A percentile compares a stretch with the other conserved stretches of the same genome.
Conservation (phyloP, 306 rosid genomes). For the Begonia fuchsioides region DNA sequence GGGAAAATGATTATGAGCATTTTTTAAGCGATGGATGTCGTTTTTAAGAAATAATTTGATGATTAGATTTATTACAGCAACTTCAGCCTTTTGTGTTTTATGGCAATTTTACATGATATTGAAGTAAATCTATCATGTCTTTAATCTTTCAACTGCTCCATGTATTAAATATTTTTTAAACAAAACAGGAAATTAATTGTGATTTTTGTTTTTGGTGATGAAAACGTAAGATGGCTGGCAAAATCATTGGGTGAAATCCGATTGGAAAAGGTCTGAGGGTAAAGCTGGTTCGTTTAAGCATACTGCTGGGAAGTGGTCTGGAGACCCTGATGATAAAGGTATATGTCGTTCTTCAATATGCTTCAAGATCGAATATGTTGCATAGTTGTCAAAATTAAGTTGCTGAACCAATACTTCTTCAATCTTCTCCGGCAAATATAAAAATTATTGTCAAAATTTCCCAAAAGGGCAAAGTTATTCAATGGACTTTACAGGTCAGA, state of each 20-base stretch:
- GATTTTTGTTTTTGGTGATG: neutral
- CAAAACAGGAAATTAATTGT: neutral
- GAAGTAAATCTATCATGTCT: neutral
- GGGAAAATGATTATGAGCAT: too few relatives aligned
- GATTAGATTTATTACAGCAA: too few relatives aligned
- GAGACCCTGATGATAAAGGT: constrained; percentile 94
- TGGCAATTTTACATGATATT: neutral
- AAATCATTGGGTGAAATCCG: constrained; percentile 72
- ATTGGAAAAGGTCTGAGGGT: constrained; percentile 75
- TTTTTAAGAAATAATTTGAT: too few relatives aligned
- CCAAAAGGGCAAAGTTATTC: too few relatives aligned
- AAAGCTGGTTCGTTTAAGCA: constrained; percentile 92
- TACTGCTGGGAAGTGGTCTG: constrained; percentile 76
- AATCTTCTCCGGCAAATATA: too few relatives aligned
- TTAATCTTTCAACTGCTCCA: neutral
- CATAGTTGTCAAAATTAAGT: too few relatives aligned
- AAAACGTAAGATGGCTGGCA: constrained; percentile 60
- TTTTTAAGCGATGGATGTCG: too few relatives aligned
- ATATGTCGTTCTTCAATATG: neutral
- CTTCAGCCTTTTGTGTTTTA: too few relatives aligned
- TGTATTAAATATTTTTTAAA: neutral
- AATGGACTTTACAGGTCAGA: too few relatives aligned
- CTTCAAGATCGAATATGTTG: too few relatives aligned
- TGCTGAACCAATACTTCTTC: too few relatives aligned
- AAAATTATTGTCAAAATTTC: too few relatives aligned